Evolutionary conservation across 2,329 filamentous ascomycete genomes (phyloP).

Genomic region (Nemania sp.): DNA sequence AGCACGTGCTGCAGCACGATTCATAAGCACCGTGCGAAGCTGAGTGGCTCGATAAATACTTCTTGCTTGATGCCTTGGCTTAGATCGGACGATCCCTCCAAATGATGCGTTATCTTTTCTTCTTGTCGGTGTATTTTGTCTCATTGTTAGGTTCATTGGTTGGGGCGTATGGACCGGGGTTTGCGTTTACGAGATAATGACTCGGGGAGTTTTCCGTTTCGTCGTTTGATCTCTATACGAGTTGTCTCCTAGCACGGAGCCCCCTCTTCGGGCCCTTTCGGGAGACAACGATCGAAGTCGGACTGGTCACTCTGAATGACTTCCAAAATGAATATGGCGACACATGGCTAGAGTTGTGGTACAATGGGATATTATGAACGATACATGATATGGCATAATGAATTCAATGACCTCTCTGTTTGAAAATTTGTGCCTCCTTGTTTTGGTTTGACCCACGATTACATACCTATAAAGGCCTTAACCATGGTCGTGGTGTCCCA

Average conservation of each 20-base stretch:
- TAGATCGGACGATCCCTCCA: too few species aligned
- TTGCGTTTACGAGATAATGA: slow-evolving; percentile 25
- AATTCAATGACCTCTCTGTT: slow-evolving; percentile 33
- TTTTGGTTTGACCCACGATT: not conserved
- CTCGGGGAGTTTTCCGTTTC: slow-evolving; percentile 26
- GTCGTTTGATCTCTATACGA: slow-evolving; percentile 14
- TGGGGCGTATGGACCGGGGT: slow-evolving; percentile 21
- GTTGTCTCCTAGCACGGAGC: slow-evolving; percentile 4
- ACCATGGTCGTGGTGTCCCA: not conserved
- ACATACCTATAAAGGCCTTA: not conserved
- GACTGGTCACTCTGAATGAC: slow-evolving; percentile 9
- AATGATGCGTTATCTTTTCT: not conserved
- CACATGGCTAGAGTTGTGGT: slow-evolving; percentile 32
- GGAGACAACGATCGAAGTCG: slow-evolving; percentile 18
- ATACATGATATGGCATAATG: slow-evolving; percentile 36
- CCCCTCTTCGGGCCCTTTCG: not conserved
- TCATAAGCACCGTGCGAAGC: not conserved
- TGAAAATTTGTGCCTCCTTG: not conserved
- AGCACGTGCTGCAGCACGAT: not conserved
- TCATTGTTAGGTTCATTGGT: slow-evolving; percentile 20
- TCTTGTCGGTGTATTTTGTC: slow-evolving; percentile 17
- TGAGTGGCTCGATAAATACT: not conserved
- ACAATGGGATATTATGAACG: slow-evolving; percentile 33
- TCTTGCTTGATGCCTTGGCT: slow-evolving; percentile 7
- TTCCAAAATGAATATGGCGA: slow-evolving; percentile 13